These are phyloP conservation scores for Candolleomyces aberdarensis DNA, from an alignment of 768 basidiomycete genomes.

Conservation along the genomic window DNA sequence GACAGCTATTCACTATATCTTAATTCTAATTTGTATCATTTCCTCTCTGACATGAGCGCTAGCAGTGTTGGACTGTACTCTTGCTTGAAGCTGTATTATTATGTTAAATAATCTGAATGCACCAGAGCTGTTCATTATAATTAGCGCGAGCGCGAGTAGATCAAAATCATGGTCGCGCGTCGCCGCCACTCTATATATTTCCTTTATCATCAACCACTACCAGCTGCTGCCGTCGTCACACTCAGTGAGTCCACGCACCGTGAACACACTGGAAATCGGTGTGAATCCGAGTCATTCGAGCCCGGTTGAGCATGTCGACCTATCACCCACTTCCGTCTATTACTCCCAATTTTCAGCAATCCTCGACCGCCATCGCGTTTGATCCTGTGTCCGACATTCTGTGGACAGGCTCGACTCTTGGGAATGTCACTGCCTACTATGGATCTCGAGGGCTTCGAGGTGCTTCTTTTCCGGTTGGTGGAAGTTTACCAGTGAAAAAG, in stretches of 20 bases:
- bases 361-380: constrained; percentile 77
- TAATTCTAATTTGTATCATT: background rate
- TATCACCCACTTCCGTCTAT: constrained; percentile 12
- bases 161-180: too few species aligned
- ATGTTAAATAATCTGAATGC: too few species aligned
- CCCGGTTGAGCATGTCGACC: background rate
- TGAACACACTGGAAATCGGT: too few species aligned
- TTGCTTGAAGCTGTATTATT: too few species aligned
- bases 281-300: too few species aligned
- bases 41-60: background rate
- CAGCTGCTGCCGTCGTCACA: too few species aligned
- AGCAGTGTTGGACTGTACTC: too few species aligned
- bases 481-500: constrained; percentile 66
- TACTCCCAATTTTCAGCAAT: constrained; percentile 36
- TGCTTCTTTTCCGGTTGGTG: constrained; percentile 72
- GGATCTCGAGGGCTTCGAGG: constrained; percentile 61
- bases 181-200: too few species aligned
- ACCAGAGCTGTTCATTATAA: too few species aligned
- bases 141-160: too few species aligned
- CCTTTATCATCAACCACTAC: too few species aligned
- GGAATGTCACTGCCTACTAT: constrained; percentile 68
- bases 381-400: constrained; percentile 89
- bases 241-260: too few species aligned
- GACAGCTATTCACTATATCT: background rate
- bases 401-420: constrained; percentile 78